Evolutionary conservation across 768 basidiomycete species (phyloP).

Genomic region (Trametes coccinea): DNA sequence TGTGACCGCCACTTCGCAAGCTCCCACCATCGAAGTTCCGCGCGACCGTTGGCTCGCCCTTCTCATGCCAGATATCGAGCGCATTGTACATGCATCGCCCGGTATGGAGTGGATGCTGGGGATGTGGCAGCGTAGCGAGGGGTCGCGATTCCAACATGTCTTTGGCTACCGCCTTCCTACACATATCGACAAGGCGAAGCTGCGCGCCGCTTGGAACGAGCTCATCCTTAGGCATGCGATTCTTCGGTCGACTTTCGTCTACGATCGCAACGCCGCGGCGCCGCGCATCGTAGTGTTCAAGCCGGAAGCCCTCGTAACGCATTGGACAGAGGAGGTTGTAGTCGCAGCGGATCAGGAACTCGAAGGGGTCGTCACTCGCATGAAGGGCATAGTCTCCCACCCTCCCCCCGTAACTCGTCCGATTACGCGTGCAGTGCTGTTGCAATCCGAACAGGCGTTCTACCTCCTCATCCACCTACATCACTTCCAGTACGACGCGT

Average conservation of each 20-base stretch:
- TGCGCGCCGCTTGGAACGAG: constrained; percentile 40
- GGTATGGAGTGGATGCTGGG: constrained; percentile 42
- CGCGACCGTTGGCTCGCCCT: constrained; percentile 7
- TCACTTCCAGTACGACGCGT: constrained; percentile 53
- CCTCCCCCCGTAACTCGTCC: constrained; percentile 26
- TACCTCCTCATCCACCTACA: constrained; percentile 40
- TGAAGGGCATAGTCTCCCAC: constrained; percentile 27
- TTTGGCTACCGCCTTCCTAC: constrained; percentile 41
- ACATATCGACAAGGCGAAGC: constrained; percentile 31
- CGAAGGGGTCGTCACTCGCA: constrained; percentile 19
- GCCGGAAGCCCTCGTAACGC: constrained; percentile 10
- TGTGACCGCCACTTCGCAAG: not conserved
- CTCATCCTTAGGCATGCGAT: constrained; percentile 40
- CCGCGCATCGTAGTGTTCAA: constrained; percentile 32
- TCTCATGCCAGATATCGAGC: constrained; percentile 7
- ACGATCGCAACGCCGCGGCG: constrained; percentile 17
- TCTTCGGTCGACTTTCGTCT: constrained; percentile 45
- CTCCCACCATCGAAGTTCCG: constrained; percentile 3
- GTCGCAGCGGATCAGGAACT: constrained; percentile 1
- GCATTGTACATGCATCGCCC: constrained; percentile 28
- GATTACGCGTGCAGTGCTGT: constrained; percentile 27
- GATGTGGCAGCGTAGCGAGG: constrained; percentile 45
- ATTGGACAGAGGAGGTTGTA: constrained; percentile 11
- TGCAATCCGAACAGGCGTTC: constrained; percentile 15
- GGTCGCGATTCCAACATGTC: constrained; percentile 44